phyloP scores from a whole-genome alignment of 1,139 yeast genomes.

The Yamadazyma friedrichii region DNA sequence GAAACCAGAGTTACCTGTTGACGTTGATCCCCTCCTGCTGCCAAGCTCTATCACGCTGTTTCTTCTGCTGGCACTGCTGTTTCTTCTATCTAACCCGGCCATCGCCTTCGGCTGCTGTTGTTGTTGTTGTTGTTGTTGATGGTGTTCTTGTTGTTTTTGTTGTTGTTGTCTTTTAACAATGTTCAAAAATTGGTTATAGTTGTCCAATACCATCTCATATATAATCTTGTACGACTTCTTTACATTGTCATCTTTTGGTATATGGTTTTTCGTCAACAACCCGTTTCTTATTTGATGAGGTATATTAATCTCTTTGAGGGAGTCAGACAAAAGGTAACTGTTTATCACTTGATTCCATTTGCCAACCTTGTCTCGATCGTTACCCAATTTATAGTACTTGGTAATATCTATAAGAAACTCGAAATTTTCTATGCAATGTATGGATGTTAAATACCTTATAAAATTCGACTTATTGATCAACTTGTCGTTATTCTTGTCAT shows the following conservation, averaged over 20 bases:
- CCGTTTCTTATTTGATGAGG: constrained; percentile 23
- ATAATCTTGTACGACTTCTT: constrained; percentile 24
- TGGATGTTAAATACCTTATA: constrained; percentile 23
- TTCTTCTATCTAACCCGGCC: constrained; percentile 6
- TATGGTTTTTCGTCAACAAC: constrained; percentile 12
- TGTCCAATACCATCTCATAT: constrained; percentile 33
- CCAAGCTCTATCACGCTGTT: constrained; percentile 8
- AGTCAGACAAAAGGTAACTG: constrained; percentile 25
- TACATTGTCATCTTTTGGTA: constrained; percentile 17
- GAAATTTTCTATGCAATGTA: constrained; percentile 38
- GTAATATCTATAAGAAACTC: constrained; percentile 34
- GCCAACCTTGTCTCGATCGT: constrained; percentile 14
- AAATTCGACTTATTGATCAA: constrained; percentile 23
- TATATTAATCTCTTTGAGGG: constrained; percentile 35
- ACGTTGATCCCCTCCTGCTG: constrained; percentile 11
- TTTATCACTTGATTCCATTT: constrained; percentile 28
- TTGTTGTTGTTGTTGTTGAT: background rate
- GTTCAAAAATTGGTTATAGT: constrained; percentile 33
- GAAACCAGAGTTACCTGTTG: constrained; percentile 6
- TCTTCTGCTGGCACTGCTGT: constrained; percentile 8
- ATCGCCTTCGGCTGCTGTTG: no score
- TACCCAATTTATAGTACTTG: constrained; percentile 18
- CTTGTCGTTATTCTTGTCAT: constrained; percentile 17
- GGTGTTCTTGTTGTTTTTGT: constrained; percentile 6
- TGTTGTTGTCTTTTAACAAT: constrained; percentile 17